Conservation (phyloP, 2,329 filamentous ascomycete species). For the Aulographum hederae region DNA sequence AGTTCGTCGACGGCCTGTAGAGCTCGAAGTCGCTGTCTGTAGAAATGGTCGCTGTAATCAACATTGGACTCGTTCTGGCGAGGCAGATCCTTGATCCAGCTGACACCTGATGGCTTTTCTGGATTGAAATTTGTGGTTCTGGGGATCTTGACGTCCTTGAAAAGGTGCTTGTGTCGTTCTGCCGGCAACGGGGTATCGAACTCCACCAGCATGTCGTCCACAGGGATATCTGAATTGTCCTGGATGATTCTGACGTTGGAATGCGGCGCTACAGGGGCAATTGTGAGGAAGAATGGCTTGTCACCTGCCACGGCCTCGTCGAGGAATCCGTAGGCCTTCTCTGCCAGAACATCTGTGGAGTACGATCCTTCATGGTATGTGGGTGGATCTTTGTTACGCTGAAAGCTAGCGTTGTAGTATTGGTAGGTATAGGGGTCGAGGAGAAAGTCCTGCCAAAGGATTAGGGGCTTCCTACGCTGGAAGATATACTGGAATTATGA, state of each 20-base stretch:
- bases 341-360: slow-evolving; percentile 38
- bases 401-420: slow-evolving; percentile 47
- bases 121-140: slow-evolving; percentile 50
- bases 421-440: slow-evolving; percentile 50
- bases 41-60: slow-evolving; percentile 33
- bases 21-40: slow-evolving; percentile 28
- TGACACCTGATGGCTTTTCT: slow-evolving; percentile 22
- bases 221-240: slow-evolving; percentile 13
- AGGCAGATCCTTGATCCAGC: slow-evolving; percentile 19
- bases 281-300: slow-evolving; percentile 48
- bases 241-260: slow-evolving; percentile 28
- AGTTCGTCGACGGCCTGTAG: slow-evolving; percentile 37
- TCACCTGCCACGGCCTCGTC: slow-evolving; percentile 35
- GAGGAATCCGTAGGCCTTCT: slow-evolving; percentile 41
- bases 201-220: slow-evolving; percentile 9
- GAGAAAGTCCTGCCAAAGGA: slow-evolving; percentile 39
- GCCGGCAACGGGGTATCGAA: slow-evolving; percentile 38
- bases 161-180: slow-evolving; percentile 42
- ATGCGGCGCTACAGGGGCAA: slow-evolving; percentile 51
- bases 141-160: slow-evolving; percentile 39
- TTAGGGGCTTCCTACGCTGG: slow-evolving; percentile 1
- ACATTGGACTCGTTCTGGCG: slow-evolving; percentile 27
- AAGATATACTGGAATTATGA: slow-evolving; percentile 3
- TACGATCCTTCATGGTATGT: slow-evolving; percentile 36
- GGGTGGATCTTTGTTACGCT: slow-evolving; percentile 38